Conservation (phyloP, 176 grass and related monocot genomes). For the Hyparrhenia diplandra region DNA sequence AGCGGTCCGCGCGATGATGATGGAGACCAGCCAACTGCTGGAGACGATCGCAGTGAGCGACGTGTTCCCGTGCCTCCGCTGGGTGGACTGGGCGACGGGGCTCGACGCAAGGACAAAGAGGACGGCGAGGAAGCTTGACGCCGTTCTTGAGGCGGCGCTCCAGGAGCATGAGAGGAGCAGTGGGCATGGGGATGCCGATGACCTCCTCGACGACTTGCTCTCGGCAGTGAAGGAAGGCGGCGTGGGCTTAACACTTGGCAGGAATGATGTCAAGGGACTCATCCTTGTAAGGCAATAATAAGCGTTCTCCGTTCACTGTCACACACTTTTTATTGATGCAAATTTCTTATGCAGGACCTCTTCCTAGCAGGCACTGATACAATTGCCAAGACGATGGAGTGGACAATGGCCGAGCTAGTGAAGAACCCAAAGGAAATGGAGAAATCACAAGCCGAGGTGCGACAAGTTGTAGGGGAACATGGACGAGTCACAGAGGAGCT, state of each 20-base stretch:
- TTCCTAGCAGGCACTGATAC: constrained; percentile 38
- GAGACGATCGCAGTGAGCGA: constrained; percentile 22
- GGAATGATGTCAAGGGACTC: constrained; percentile 44
- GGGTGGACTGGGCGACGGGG: constrained; percentile 39
- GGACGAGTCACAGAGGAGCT: neutral
- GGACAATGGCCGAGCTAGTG: constrained; percentile 54
- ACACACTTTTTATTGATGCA: neutral
- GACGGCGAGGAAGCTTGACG: constrained; percentile 20
- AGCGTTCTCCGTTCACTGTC: neutral
- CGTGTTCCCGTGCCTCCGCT: constrained; percentile 21
- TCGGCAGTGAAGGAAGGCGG: neutral
- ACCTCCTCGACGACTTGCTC: constrained; percentile 27
- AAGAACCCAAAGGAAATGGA: constrained; percentile 48
- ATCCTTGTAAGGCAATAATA: constrained; percentile 18
- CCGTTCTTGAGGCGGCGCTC: constrained; percentile 36
- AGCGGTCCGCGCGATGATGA: neutral
- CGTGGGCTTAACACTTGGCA: neutral
- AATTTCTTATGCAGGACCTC: constrained; percentile 23
- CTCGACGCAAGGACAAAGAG: constrained; percentile 25
- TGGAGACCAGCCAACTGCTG: neutral
- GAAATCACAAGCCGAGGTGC: constrained; percentile 35
- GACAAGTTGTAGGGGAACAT: neutral
- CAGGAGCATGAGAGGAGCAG: constrained; percentile 27
- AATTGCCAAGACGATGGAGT: constrained; percentile 26
- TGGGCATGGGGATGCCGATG: neutral